A percentile compares a stretch with the other conserved stretches of the same genome.
These are phyloP conservation scores for Rhizopogon vulgaris DNA, from an alignment of 768 basidiomycete species.

Conservation along the genomic window DNA sequence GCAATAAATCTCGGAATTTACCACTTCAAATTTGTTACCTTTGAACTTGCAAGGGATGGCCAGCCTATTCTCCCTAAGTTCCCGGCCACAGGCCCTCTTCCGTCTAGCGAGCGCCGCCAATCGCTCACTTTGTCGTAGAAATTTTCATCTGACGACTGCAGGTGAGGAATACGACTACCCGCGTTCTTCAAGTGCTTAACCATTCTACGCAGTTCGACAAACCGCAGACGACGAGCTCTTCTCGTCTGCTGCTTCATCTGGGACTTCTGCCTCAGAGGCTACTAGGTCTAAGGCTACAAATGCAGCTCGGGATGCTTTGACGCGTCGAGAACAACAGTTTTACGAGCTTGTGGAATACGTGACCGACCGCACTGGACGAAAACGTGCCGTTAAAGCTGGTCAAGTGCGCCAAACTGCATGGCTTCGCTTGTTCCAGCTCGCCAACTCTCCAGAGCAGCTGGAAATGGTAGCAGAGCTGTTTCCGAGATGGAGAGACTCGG, in stretches of 20 bases:
- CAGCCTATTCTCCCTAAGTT: background rate
- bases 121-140: background rate
- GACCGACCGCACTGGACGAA: conserved; percentile 21
- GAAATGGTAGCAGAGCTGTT: conserved; percentile 39
- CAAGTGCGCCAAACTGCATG: conserved; percentile 43
- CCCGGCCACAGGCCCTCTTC: background rate
- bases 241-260: conserved; percentile 3
- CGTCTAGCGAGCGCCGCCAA: background rate
- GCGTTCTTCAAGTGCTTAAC: background rate
- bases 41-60: background rate
- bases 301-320: background rate
- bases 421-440: conserved; percentile 46
- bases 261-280: background rate
- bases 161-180: background rate
- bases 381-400: conserved; percentile 22
- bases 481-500: conserved; percentile 43
- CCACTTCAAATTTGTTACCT: background rate
- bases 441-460: conserved; percentile 44
- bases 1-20: background rate
- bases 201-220: conserved; percentile 11
- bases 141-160: background rate
- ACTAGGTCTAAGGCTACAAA: background rate
- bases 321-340: conserved; percentile 17
- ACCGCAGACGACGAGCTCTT: conserved; percentile 10
- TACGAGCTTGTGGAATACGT: conserved; percentile 20